Percentiles rank a stretch among this genome's conserved stretches.
phyloP scores from a whole-genome alignment of 208 protist species.

The Trypanosoma melophagium region DNA sequence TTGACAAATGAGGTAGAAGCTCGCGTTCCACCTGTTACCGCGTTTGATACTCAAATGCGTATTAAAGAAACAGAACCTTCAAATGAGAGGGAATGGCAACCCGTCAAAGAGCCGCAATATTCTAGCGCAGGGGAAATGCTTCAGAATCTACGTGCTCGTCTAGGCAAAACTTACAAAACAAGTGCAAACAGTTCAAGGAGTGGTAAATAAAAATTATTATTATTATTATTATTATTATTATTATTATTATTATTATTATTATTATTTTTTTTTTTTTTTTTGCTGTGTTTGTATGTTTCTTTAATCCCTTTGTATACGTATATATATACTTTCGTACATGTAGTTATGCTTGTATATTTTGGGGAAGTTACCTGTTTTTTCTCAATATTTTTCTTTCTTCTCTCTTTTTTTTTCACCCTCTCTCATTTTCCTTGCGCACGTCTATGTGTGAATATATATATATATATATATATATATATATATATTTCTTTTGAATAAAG shows the following conservation, averaged over 20 bases:
- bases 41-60: neutral
- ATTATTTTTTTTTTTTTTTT: constrained; percentile 1
- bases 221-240: constrained; percentile 15
- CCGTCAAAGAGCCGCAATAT: neutral
- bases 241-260: constrained; percentile 21
- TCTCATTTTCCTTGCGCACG: constrained; percentile 12
- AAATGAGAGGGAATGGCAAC: neutral
- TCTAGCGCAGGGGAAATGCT: constrained; percentile 14
- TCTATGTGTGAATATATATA: too few species aligned
- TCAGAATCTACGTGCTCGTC: constrained; percentile 12
- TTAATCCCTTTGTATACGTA: neutral
- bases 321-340: too few species aligned
- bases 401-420: neutral
- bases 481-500: neutral
- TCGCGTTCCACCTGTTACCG: neutral
- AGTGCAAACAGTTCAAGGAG: neutral
- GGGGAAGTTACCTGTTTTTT: too few species aligned
- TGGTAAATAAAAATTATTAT: constrained; percentile 1
- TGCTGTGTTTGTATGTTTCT: neutral
- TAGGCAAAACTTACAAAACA: constrained; percentile 21
- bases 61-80: neutral
- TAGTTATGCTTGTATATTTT: too few species aligned
- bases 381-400: neutral
- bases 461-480: too few species aligned
- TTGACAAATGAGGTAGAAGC: neutral